Base-by-base conservation (phyloP, 2,329 filamentous ascomycete species). In the Fusarium praegraminearum region DNA sequence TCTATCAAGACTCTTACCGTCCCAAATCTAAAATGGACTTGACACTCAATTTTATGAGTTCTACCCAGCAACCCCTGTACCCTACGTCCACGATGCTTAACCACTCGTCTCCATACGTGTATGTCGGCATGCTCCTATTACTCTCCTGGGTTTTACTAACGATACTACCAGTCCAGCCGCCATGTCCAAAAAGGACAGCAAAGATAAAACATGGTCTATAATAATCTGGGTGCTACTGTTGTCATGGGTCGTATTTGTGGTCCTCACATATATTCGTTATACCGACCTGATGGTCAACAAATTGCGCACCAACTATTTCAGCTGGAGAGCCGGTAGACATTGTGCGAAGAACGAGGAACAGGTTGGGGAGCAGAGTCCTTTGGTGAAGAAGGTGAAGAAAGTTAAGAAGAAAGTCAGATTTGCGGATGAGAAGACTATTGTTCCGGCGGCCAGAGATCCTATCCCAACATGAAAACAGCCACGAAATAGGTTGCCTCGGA, bases 391-490 rank as follows among this genome's bases (percentile, higher is more conserved):
- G 11, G 16, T 47, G 16, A n/a, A 32, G 16, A 47, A 33, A 9
- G 16, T 47, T 13, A n/a, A 43, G 6, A 65, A 60, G 38, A 44
- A 24, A 16, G 54, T 65, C 33, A 58, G 46, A 12, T 65, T 65
- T 30, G 35, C 50, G 13, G 54, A 60, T 9, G 52, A 59, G 32
- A 22, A n/a, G 6, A 33, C 28, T 7, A 11, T 16, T 13, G 30
- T 51, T 38, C 49, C 49, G 10, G 13, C 16, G 6, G 33, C 24
- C 16, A 28, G 18, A 40, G 49, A 30, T 3, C n/a, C 15, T 41
- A 28, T 41, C 10, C 33, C 35, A 12, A 16, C 24, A 52, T 28
- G 28, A 41, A 38, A 13, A 28, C 18, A 38, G 7, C 24, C 24
- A 28, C 24, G 11, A 18, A 18, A 33, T 32, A 32, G 7, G 12